These are phyloP conservation scores for Falciphora oryzae DNA, from an alignment of 2,329 filamentous ascomycete species.

Conservation along the genomic window DNA sequence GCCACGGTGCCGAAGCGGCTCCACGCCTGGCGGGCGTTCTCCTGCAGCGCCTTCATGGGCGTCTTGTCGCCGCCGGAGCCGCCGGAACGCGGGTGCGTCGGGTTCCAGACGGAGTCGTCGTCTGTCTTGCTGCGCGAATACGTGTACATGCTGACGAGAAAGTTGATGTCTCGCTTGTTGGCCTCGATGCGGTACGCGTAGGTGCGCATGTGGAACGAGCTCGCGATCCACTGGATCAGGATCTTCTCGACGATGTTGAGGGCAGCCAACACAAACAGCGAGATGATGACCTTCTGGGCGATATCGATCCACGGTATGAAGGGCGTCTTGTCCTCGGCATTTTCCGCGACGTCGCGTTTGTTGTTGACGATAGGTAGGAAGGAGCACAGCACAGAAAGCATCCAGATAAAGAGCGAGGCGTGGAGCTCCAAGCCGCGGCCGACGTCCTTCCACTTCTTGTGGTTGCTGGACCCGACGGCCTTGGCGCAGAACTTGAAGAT, in stretches of 20 bases:
- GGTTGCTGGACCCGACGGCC: conserved; percentile 72
- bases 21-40: conserved; percentile 68
- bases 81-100: conserved; percentile 22
- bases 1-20: conserved; percentile 81
- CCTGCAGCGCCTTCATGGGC: conserved; percentile 66
- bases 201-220: conserved; percentile 84
- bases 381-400: conserved; percentile 77
- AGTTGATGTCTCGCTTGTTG: conserved; percentile 82
- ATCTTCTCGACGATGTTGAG: conserved; percentile 90
- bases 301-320: conserved; percentile 65
- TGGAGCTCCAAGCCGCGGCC: conserved; percentile 81
- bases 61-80: conserved; percentile 58
- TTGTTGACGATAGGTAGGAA: conserved; percentile 75
- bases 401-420: conserved; percentile 85
- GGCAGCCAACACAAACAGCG: conserved; percentile 71
- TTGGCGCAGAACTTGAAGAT: conserved; percentile 52
- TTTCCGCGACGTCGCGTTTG: conserved; percentile 35
- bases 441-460: conserved; percentile 90
- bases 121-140: conserved; percentile 72
- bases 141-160: conserved; percentile 51
- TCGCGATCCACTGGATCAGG: conserved; percentile 89
- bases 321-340: conserved; percentile 26
- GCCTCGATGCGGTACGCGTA: conserved; percentile 87
- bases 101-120: conserved; percentile 42
- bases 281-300: conserved; percentile 80